Conservation (phyloP, 1,139 yeast species). For the Taphrina pruni region DNA sequence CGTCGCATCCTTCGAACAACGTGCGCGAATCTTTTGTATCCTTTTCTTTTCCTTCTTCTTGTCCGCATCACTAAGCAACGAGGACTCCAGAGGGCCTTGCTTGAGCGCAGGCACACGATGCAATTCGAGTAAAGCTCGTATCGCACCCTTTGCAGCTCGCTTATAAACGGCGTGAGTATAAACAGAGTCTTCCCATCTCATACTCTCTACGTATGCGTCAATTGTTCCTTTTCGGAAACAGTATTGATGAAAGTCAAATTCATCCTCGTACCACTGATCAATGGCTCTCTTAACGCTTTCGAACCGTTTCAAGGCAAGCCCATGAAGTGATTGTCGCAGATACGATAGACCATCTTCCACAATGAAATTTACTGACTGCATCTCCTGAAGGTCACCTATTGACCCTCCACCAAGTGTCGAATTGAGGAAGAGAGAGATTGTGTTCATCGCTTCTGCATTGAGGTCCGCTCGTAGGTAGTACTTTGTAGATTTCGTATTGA, state of each 20-base stretch:
- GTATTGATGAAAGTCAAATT: constrained; percentile 91
- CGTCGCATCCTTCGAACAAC: constrained; percentile 46
- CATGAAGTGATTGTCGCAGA: constrained; percentile 57
- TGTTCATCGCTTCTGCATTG: constrained; percentile 74
- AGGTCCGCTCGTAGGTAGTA: constrained; percentile 81
- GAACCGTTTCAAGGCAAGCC: constrained; percentile 81
- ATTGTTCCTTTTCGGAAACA: constrained; percentile 92
- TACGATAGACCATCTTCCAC: constrained; percentile 75
- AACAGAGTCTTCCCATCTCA: constrained; percentile 80
- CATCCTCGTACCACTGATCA: constrained; percentile 77
- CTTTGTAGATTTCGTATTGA: constrained; percentile 86
- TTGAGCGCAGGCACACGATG: constrained; percentile 47
- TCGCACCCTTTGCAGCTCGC: constrained; percentile 71
- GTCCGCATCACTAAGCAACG: constrained; percentile 46
- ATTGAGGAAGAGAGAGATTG: constrained; percentile 81
- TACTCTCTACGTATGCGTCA: constrained; percentile 74
- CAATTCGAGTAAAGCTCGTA: constrained; percentile 63
- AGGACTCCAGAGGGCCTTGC: constrained; percentile 39
- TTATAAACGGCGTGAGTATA: constrained; percentile 72
- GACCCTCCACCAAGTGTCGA: constrained; percentile 80
- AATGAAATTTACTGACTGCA: constrained; percentile 93
- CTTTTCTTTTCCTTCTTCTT: constrained; percentile 54
- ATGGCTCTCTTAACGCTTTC: constrained; percentile 66
- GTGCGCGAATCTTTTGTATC: constrained; percentile 47
- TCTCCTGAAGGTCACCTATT: constrained; percentile 79